Percentiles rank a stretch among this genome's conserved stretches.
These are phyloP conservation scores for Penicillium lagena DNA, from an alignment of 495 filamentous ascomycete genomes.

Conservation along the genomic window DNA sequence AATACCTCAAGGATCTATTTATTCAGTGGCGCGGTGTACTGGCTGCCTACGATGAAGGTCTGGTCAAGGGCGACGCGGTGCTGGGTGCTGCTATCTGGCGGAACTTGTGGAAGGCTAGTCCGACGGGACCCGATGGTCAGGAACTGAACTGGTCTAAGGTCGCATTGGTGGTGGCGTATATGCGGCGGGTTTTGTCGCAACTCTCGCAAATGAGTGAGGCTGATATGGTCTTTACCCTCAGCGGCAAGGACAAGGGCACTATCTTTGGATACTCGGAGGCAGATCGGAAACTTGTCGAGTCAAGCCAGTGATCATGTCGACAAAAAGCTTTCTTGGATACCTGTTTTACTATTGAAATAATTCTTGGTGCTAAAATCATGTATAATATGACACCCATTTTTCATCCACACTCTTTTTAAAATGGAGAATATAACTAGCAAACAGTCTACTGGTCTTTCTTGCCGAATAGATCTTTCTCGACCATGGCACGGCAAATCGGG, in stretches of 20 bases:
- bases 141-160: slow-evolving; percentile 66
- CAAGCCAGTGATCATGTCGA: slow-evolving; percentile 10
- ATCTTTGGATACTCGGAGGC: slow-evolving; percentile 31
- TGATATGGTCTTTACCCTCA: slow-evolving; percentile 34
- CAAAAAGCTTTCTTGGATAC: background rate
- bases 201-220: slow-evolving; percentile 60
- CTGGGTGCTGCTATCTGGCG: slow-evolving; percentile 87
- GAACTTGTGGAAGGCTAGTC: slow-evolving; percentile 74
- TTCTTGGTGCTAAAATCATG: slow-evolving; percentile 8
- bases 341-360: background rate
- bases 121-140: slow-evolving; percentile 26
- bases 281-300: slow-evolving; percentile 30
- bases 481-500: slow-evolving; percentile 78
- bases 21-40: slow-evolving; percentile 83
- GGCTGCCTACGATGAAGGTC: slow-evolving; percentile 80
- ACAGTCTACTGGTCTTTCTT: slow-evolving; percentile 20
- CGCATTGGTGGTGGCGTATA: slow-evolving; percentile 71
- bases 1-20: slow-evolving; percentile 87
- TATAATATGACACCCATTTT: slow-evolving; percentile 11
- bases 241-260: slow-evolving; percentile 10
- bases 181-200: slow-evolving; percentile 58
- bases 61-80: slow-evolving; percentile 77
- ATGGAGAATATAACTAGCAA: background rate
- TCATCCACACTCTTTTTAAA: too few relatives aligned
- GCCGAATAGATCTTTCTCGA: slow-evolving; percentile 75